Evolutionary conservation across 2,329 filamentous ascomycete species (phyloP).

Genomic region (Cytospora schulzeri): DNA sequence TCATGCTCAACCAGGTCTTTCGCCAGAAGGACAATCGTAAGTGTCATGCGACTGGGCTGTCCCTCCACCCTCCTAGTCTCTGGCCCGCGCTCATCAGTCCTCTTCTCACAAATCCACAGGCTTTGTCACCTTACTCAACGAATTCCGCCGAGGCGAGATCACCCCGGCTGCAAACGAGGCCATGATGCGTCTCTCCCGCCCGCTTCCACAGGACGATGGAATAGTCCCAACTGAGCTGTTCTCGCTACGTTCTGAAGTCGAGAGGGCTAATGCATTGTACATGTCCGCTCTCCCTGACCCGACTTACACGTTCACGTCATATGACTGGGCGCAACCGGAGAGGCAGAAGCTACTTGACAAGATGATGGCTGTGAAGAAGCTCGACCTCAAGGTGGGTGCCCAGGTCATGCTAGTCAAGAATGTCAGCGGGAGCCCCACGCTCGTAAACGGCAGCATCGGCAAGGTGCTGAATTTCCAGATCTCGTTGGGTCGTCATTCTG

Average conservation of each 20-base stretch:
- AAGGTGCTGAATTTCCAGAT: slow-evolving; percentile 73
- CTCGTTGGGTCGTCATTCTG: too few species aligned
- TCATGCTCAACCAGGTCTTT: slow-evolving; percentile 73
- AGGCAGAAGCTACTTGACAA: slow-evolving; percentile 66
- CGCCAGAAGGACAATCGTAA: slow-evolving; percentile 64
- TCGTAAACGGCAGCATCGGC: slow-evolving; percentile 75
- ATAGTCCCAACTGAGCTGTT: slow-evolving; percentile 73
- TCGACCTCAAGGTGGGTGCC: slow-evolving; percentile 71
- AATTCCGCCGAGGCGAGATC: slow-evolving; percentile 71
- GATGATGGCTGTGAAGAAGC: slow-evolving; percentile 68
- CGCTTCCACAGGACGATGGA: slow-evolving; percentile 58
- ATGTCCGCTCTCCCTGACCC: slow-evolving; percentile 65
- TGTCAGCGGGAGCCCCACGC: slow-evolving; percentile 69
- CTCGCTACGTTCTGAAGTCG: slow-evolving; percentile 71
- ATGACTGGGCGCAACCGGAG: slow-evolving; percentile 55
- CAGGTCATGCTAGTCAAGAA: slow-evolving; percentile 84
- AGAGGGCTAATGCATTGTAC: slow-evolving; percentile 65
- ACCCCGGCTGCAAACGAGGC: slow-evolving; percentile 59
- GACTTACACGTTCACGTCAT: slow-evolving; percentile 59
- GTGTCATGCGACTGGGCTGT: not conserved
- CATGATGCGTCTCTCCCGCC: slow-evolving; percentile 62
- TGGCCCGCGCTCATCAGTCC: not conserved
- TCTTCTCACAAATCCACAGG: slow-evolving; percentile 37
- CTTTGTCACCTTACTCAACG: slow-evolving; percentile 75
- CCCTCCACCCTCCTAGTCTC: not conserved